Base-by-base conservation (phyloP, 2,329 filamentous ascomycete species). In the Alternaria novae-zelandiae region DNA sequence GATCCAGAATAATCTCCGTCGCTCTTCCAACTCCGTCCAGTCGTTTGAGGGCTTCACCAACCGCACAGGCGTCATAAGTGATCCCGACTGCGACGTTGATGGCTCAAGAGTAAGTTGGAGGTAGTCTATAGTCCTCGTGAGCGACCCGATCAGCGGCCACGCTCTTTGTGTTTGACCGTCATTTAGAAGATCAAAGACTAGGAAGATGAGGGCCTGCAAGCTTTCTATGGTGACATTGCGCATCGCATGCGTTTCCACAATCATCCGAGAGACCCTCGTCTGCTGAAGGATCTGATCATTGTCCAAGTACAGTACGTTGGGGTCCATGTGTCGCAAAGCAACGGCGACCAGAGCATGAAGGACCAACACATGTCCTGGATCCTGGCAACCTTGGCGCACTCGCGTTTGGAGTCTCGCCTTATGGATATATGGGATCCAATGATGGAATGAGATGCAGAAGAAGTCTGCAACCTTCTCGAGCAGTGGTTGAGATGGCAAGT, bases 371-470 rank as follows among this genome's bases (percentile, higher is more conserved):
- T 72, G 61, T 0, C 67, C 63, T 17, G 65, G 55, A 32, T 69
- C 64, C 41, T 63, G 67, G 6, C 61, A 41, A 2, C 64, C 63
- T 49, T 73, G 62, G 12, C 59, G 63, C 10, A 76, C 73, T 23
- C 67, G 69, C 5, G 63, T 69, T 28, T 71, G 74, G 4, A 78
- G 65, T n/a, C 74, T 61, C 25, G 73, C 54, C 56, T 78, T 78
- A 62, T 78, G 75, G 2, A 77, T 57, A 30, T 75, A 77, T 2
- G 76, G 76, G 9, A 78, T 75, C 76, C 76, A 78, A 47, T 78
- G 76, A 61, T 78, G 76, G n/a, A 77, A 77, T 0, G 76, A 75
- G 10, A 68, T 59, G 26, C 72, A 77, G 30, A 77, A 78, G 44
- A 73, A 77, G 26, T 77, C 72, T 4, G 67, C 72, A 8, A 77